A percentile compares a stretch with the other conserved stretches of the same genome.
These are phyloP conservation scores for Xylariomycetidae sp. DNA, from an alignment of 2,329 filamentous ascomycete genomes.

Conservation along the genomic window DNA sequence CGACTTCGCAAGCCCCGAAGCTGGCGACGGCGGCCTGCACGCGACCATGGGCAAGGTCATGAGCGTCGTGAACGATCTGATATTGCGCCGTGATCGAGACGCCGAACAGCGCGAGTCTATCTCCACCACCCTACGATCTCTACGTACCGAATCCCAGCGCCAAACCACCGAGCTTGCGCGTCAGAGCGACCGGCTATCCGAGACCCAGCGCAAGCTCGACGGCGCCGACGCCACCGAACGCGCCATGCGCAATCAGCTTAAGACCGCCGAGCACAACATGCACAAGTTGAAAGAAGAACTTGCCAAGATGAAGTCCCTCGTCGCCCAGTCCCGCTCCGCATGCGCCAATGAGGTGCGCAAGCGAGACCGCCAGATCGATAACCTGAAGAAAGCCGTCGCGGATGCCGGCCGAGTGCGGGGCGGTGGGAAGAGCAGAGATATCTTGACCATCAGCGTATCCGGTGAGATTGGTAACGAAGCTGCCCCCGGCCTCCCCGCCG, in stretches of 20 bases:
- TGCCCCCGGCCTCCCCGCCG: conserved; percentile 20
- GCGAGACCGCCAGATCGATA: conserved; percentile 82
- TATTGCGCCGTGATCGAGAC: conserved; percentile 88
- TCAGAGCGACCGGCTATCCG: conserved; percentile 47
- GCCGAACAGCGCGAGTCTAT: conserved; percentile 83
- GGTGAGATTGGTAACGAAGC: conserved; percentile 46
- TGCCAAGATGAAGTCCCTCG: conserved; percentile 68
- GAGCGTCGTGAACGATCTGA: conserved; percentile 88
- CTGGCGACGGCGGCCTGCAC: conserved; percentile 52
- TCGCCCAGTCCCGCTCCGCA: conserved; percentile 78
- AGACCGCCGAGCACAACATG: conserved; percentile 67
- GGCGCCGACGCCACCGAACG: conserved; percentile 67
- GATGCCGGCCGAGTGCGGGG: conserved; percentile 63
- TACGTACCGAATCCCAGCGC: conserved; percentile 71
- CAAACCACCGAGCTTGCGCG: conserved; percentile 65
- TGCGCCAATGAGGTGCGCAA: conserved; percentile 90
- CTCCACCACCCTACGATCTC: conserved; percentile 68
- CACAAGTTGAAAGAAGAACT: conserved; percentile 82
- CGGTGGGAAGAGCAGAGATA: conserved; percentile 46
- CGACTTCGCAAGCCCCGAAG: conserved; percentile 73
- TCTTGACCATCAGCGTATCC: conserved; percentile 54
- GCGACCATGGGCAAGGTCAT: conserved; percentile 82
- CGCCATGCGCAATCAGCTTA: conserved; percentile 63
- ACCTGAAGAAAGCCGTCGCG: conserved; percentile 79
- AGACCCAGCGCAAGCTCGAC: conserved; percentile 51